Evolutionary conservation across 441 rosid genomes (phyloP).

Genomic region (Syzygium malaccense): DNA sequence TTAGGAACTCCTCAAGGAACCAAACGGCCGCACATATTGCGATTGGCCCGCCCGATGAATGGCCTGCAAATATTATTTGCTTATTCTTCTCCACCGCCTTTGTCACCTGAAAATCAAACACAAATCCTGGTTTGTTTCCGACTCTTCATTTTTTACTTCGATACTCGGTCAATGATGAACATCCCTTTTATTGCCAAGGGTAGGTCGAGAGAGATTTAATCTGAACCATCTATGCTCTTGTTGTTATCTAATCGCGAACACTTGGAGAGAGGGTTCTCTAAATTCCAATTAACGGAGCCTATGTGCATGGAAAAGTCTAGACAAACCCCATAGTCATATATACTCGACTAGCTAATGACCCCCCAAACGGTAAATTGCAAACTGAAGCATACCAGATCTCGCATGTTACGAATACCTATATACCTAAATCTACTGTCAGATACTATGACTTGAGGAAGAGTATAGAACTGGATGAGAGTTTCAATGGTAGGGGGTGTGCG

Average conservation of each 20-base stretch:
- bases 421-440: not conserved
- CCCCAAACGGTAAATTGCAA: not conserved
- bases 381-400: not conserved
- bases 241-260: not conserved
- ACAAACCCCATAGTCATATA: not conserved
- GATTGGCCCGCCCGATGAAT: not conserved
- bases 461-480: not conserved
- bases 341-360: not conserved
- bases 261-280: not conserved
- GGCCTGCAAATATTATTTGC: not conserved
- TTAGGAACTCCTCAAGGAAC: not conserved
- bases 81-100: not conserved
- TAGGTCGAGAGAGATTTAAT: not conserved
- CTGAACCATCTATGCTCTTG: not conserved
- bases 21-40: not conserved
- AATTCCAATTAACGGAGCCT: not conserved
- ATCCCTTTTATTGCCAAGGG: not conserved
- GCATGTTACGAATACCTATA: not conserved
- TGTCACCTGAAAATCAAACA: not conserved
- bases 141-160: not conserved
- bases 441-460: not conserved
- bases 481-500: not conserved
- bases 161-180: not conserved
- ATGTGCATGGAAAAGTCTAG: not conserved
- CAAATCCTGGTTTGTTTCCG: not conserved